Percentiles rank a stretch among this genome's conserved stretches.
phyloP scores from a whole-genome alignment of 305 asterid species.

The Fraxinus xanthoxyloides region DNA sequence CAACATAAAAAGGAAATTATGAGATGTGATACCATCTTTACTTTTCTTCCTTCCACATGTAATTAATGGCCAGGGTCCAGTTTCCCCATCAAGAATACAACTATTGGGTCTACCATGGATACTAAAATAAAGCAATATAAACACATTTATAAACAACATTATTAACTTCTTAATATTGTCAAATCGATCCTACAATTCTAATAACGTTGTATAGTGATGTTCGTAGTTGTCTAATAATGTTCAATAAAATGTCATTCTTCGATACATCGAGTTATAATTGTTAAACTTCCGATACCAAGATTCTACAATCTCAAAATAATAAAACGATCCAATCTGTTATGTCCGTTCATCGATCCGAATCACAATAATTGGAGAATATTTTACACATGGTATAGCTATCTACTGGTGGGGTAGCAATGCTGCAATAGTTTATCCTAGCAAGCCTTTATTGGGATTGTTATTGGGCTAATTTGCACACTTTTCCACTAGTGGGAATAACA shows the following conservation, averaged over 20 bases:
- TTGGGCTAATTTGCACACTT: conserved; percentile 1
- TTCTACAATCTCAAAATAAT: neutral
- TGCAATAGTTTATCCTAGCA: neutral
- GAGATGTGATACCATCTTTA: neutral
- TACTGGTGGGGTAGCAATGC: neutral
- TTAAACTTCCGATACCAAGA: neutral
- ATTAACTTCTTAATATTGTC: neutral
- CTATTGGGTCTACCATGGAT: neutral
- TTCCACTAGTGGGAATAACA: neutral
- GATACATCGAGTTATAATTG: neutral
- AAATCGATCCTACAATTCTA: too few relatives aligned
- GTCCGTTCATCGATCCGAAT: neutral
- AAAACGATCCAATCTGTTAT: neutral
- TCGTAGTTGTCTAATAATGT: too few relatives aligned
- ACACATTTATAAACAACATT: neutral
- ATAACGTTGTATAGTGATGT: too few relatives aligned
- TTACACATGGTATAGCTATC: neutral
- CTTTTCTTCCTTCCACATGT: neutral
- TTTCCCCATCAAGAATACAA: neutral
- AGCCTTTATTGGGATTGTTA: neutral
- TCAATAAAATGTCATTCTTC: neutral
- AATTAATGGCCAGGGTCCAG: conserved; percentile 16
- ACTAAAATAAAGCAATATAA: neutral
- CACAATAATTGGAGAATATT: neutral
- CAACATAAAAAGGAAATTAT: neutral